Evolutionary conservation across 495 filamentous ascomycete species (phyloP), one percentile per base, ranked within the genome.

Genomic region (Aspergillus asperescens): DNA sequence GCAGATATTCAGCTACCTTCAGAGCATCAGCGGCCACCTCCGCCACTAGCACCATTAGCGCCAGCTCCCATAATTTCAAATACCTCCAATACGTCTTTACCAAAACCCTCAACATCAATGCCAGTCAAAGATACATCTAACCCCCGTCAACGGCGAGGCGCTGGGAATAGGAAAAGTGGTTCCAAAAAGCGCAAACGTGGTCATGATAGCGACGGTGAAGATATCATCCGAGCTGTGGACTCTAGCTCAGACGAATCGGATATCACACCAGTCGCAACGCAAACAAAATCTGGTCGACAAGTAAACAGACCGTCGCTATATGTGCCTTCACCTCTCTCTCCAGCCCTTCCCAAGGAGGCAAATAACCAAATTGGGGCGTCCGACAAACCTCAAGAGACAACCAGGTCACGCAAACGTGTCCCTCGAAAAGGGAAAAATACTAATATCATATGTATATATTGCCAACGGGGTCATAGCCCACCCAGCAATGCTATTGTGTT

Each of bases 401-500:
- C 66, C 16, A 64, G 55, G 22, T 79, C 77, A 59, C 65, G 74
- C 7, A 76, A 75, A 55, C 71, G 67, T 18, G 56, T 65, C 10
- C 66, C 69, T 28, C 69, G 75, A 43, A 75, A 72, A 55, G 65
- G 46, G 52, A 79, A 71, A 50, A 70, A 64, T 52, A 58, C 58
- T 20, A 72, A 63, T 34, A 65, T 76, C 50, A 63, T 85, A 12
- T 97, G 93, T 68, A 85, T 82, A 50, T 76, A 83, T 58, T 98
- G 93, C 69, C 79, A 84, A 42, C 77, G 93, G 34, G 83, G 88
- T 7, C 81, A 88, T 44, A 88, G 83, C 49, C 86, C 90, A 0
- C 64, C 75, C 15, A 81, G 64, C 52, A 98, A 98, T 66, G 78
- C 83, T 71, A 96, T 98, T 50, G 93, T 97, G 7, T 93, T 95